phyloP scores from a whole-genome alignment of 2,329 filamentous ascomycete genomes.

The Aspergillus proliferans region DNA sequence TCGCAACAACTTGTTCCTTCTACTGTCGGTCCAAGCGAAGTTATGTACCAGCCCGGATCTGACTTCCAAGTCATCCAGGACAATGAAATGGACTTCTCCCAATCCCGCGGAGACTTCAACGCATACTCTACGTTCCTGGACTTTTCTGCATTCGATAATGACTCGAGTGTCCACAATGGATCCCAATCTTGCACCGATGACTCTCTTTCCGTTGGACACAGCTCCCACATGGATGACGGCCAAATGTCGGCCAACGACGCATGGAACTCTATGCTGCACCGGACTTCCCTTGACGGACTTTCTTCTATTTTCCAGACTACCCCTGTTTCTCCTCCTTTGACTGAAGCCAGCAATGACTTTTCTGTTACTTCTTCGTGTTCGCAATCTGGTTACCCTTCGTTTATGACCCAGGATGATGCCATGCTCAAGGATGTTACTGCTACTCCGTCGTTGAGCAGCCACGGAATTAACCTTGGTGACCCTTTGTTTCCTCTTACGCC shows the following conservation, averaged over 20 bases:
- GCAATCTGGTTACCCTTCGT: slow-evolving; percentile 33
- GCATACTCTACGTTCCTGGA: slow-evolving; percentile 34
- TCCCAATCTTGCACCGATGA: slow-evolving; percentile 31
- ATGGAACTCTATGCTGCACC: slow-evolving; percentile 33
- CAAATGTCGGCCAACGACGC: slow-evolving; percentile 27
- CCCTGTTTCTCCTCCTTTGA: slow-evolving; percentile 38
- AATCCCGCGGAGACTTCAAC: slow-evolving; percentile 31
- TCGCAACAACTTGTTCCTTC: slow-evolving; percentile 36
- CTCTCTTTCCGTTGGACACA: slow-evolving; percentile 31
- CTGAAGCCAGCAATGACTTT: slow-evolving; percentile 37
- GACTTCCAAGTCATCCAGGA: slow-evolving; percentile 34
- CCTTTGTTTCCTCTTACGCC: slow-evolving; percentile 35
- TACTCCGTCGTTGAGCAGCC: slow-evolving; percentile 26
- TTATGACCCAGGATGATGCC: slow-evolving; percentile 32
- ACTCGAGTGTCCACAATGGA: slow-evolving; percentile 28
- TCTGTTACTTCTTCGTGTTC: slow-evolving; percentile 37
- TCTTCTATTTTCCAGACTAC: slow-evolving; percentile 31
- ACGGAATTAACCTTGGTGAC: slow-evolving; percentile 30
- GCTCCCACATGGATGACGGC: slow-evolving; percentile 32
- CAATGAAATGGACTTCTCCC: slow-evolving; percentile 31
- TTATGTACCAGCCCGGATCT: slow-evolving; percentile 33
- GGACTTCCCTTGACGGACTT: slow-evolving; percentile 30
- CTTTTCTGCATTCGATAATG: slow-evolving; percentile 37
- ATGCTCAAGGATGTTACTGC: slow-evolving; percentile 31
- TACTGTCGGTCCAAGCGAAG: slow-evolving; percentile 32